Base-by-base conservation (phyloP, 768 basidiomycete genomes). In the Pluteus cervinus region DNA sequence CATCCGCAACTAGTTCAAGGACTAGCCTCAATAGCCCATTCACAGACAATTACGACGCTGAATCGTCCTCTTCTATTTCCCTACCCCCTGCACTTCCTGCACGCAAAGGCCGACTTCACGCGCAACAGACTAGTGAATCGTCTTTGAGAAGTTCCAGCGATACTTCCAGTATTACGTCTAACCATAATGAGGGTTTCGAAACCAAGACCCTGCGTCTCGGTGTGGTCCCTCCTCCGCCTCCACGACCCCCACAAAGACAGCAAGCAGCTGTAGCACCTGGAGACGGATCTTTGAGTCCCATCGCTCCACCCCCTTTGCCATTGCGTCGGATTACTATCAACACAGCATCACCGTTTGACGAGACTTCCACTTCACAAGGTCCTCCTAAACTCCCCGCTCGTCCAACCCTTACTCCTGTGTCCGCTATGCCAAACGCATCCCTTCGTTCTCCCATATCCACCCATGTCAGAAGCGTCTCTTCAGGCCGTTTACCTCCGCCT, bases 401-500 rank as follows among this genome's bases (percentile, higher is more conserved):
- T 18, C 56, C 7, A 58, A 55, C 48, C 56, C 28, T 16, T 41
- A 3, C 23, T 45, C 29, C 16, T 42, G 37, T 33, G 14, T 17
- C 33, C 43, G 24, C 49, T 5, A 26, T 24, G 9, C 26, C 46
- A 4, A 30, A 45, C 2, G 49, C 55, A n/a, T n/a, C n/a, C n/a
- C n/a, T n/a, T n/a, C n/a, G n/a, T 2, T 43, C 55, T 5, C 38
- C 44, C 10, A 43, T 52, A 18, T 40, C 48, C 7, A 57, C 36
- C n/a, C 66, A 71, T 29, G 57, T 71, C 12, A 72, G 64, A 44
- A 40, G 52, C 1, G 37, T 73, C 12, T 66, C 68, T 17, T 48
- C 55, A 29, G 53, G 55, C 24, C 69, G 58, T 41, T 70, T 80
- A 16, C 82, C 75, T 0, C 86, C 86, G 0, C 86, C 86, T 0